Conservation (phyloP, 768 basidiomycete species). For the Phylloporus sp. region DNA sequence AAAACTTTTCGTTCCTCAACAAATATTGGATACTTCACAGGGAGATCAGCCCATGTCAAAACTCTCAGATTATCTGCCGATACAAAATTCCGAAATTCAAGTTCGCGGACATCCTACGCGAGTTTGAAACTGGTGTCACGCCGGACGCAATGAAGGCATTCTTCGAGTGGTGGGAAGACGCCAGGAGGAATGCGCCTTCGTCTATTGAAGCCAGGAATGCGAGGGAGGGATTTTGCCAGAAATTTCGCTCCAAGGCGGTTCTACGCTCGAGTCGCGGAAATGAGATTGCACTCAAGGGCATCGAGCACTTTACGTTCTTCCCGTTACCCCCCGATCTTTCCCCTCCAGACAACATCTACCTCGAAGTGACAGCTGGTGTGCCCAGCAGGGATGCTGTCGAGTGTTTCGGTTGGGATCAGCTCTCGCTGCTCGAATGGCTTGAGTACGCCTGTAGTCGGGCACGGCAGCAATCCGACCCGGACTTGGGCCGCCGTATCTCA, state of each 20-base stretch:
- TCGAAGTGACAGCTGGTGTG: slow-evolving; percentile 54
- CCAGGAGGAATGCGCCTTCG: neutral
- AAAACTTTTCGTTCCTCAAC: slow-evolving; percentile 6
- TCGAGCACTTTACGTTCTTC: slow-evolving; percentile 45
- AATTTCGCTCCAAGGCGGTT: slow-evolving; percentile 45
- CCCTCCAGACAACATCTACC: slow-evolving; percentile 67
- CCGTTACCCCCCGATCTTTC: slow-evolving; percentile 72
- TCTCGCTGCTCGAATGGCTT: slow-evolving; percentile 71
- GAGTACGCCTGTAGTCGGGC: slow-evolving; percentile 47
- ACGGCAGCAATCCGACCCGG: slow-evolving; percentile 16
- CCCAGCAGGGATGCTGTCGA: slow-evolving; percentile 31
- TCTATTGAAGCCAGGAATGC: neutral
- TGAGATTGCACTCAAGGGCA: slow-evolving; percentile 47
- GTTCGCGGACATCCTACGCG: slow-evolving; percentile 5
- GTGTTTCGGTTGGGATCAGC: slow-evolving; percentile 73
- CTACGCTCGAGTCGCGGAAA: neutral
- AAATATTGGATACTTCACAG: slow-evolving; percentile 3
- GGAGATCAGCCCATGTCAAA: neutral
- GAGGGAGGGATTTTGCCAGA: neutral
- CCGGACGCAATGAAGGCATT: slow-evolving; percentile 6
- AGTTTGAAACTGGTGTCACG: slow-evolving; percentile 9
- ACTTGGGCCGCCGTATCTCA: slow-evolving; percentile 54
- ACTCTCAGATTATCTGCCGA: slow-evolving; percentile 1
- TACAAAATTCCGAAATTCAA: slow-evolving; percentile 6
- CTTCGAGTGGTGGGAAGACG: slow-evolving; percentile 10